phyloP scores from a whole-genome alignment of 1,284 basidiomycete species.

The Moesziomyces antarcticus region DNA sequence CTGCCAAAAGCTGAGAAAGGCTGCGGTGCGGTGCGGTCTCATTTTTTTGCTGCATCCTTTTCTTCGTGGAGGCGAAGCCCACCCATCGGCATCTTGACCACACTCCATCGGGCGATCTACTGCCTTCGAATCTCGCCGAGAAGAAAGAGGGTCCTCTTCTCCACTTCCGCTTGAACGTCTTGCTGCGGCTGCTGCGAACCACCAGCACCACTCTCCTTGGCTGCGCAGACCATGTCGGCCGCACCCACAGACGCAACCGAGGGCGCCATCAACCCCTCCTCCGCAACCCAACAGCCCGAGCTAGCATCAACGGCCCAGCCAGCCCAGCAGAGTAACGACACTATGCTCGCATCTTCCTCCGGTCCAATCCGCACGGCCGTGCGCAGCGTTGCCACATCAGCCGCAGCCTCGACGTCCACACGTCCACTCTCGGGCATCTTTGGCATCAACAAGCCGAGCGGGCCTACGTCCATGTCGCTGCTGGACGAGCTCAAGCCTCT shows the following conservation, averaged over 20 bases:
- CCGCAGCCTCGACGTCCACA: constrained; percentile 53
- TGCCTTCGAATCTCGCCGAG: not conserved
- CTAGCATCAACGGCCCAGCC: too few relatives aligned
- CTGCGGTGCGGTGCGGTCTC: not conserved
- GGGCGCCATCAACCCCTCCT: constrained; percentile 6
- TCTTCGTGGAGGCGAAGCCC: constrained; percentile 25
- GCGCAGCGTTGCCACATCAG: constrained; percentile 7
- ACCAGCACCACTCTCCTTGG: not conserved
- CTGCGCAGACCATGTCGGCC: constrained; percentile 16
- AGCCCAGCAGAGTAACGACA: constrained; percentile 5
- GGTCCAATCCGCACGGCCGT: constrained; percentile 28
- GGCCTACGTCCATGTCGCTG: constrained; percentile 88
- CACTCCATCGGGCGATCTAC: too few relatives aligned
- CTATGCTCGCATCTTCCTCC: constrained; percentile 12
- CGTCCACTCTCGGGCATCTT: constrained; percentile 82
- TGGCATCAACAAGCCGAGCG: constrained; percentile 85
- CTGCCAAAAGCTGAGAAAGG: too few relatives aligned
- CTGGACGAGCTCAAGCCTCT: constrained; percentile 87
- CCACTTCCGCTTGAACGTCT: constrained; percentile 11
- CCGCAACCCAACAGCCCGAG: not conserved
- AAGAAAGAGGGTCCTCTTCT: constrained; percentile 11
- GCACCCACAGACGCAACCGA: constrained; percentile 1
- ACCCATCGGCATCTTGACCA: too few relatives aligned
- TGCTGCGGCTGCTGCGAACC: constrained; percentile 1
- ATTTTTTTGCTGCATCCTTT: constrained; percentile 16